These are phyloP conservation scores for Penicillium flavigenum DNA, from an alignment of 495 filamentous ascomycete genomes.

Conservation along the genomic window DNA sequence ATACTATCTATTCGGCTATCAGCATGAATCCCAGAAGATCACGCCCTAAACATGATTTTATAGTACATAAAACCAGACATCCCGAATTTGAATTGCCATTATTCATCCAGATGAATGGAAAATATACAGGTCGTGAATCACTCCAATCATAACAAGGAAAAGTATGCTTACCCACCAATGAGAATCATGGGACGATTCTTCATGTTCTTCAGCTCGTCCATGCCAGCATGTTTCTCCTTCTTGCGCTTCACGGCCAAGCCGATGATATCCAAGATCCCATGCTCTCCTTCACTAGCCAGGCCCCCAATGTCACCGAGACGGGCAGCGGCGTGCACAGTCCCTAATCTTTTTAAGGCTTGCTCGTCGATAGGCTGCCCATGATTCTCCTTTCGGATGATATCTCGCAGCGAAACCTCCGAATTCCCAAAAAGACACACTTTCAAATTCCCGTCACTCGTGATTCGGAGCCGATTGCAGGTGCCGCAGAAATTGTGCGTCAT, in stretches of 20 bases:
- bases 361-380: constrained; percentile 64
- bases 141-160: constrained; percentile 24
- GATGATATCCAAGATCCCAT: constrained; percentile 80
- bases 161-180: constrained; percentile 88
- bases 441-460: constrained; percentile 92
- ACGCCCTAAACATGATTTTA: not conserved
- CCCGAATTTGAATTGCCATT: not conserved
- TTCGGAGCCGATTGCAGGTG: constrained; percentile 87
- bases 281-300: constrained; percentile 49
- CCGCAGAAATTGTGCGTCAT: constrained; percentile 99
- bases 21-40: not conserved
- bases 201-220: constrained; percentile 91
- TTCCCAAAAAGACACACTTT: constrained; percentile 98
- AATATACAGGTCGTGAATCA: constrained; percentile 24
- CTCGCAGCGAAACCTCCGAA: constrained; percentile 84
- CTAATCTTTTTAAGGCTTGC: constrained; percentile 63
- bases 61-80: not conserved
- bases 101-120: not conserved
- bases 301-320: constrained; percentile 33
- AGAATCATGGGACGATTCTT: constrained; percentile 98
- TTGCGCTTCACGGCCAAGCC: constrained; percentile 90
- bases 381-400: constrained; percentile 81
- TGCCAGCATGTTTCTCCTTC: constrained; percentile 94
- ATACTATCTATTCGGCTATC: not conserved
- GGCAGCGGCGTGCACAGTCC: constrained; percentile 50